Evolutionary conservation across 345 rosid species (phyloP).

Genomic region (Moricandia moricandioides): DNA sequence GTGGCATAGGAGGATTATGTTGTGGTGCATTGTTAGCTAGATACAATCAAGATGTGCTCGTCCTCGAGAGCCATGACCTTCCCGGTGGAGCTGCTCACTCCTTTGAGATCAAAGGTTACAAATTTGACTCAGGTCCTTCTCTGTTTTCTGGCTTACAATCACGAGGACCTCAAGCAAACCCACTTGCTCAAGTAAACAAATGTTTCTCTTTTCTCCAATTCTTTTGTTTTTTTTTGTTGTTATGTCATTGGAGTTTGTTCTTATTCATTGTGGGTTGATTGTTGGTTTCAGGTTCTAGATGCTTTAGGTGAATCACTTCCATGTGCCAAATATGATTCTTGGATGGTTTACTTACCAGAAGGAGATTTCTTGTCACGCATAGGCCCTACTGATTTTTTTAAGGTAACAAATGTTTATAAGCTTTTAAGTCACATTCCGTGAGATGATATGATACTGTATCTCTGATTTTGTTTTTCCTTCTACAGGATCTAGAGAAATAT

Average conservation of each 20-base stretch:
- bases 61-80: constrained; percentile 81
- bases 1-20: constrained; percentile 85
- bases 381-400: constrained; percentile 86
- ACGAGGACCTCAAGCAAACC: constrained; percentile 87
- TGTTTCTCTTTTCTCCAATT: neutral
- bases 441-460: neutral
- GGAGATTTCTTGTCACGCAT: constrained; percentile 88
- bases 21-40: constrained; percentile 88
- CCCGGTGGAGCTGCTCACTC: constrained; percentile 95
- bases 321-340: constrained; percentile 80
- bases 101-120: constrained; percentile 72
- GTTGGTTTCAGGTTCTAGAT: constrained; percentile 66
- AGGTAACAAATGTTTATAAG: constrained; percentile 46
- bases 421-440: neutral
- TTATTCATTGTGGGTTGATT: constrained; percentile 6
- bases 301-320: constrained; percentile 88
- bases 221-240: neutral
- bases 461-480: neutral
- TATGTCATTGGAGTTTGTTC: constrained; percentile 1
- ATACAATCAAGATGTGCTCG: constrained; percentile 73
- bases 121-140: constrained; percentile 92
- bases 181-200: constrained; percentile 78
- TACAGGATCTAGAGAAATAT: constrained; percentile 78
- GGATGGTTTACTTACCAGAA: constrained; percentile 96
- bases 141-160: constrained; percentile 91